These are phyloP conservation scores for Fusarium sp. DNA, from an alignment of 2,329 filamentous ascomycete genomes.

Conservation along the genomic window DNA sequence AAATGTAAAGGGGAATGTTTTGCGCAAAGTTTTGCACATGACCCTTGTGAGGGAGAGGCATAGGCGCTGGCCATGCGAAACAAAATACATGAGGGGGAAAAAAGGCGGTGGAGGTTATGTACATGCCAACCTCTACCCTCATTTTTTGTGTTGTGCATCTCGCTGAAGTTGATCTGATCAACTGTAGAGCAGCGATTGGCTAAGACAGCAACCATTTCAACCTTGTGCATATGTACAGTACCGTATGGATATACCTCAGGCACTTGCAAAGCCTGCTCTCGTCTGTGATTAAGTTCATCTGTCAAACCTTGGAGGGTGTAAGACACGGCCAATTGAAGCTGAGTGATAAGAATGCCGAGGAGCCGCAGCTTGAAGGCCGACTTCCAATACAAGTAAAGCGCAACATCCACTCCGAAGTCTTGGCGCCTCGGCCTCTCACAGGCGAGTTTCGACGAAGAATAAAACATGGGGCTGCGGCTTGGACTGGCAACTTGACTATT, in stretches of 20 bases:
- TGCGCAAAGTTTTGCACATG: constrained; percentile 35
- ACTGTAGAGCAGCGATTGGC: constrained; percentile 24
- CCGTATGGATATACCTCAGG: constrained; percentile 31
- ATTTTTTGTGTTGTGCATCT: constrained; percentile 30
- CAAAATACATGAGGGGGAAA: constrained; percentile 11
- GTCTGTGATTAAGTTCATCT: constrained; percentile 14
- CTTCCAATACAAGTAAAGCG: constrained; percentile 42
- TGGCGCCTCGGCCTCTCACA: constrained; percentile 18
- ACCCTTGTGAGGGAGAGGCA: background rate
- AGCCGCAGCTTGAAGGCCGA: constrained; percentile 41
- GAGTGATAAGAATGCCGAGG: constrained; percentile 39
- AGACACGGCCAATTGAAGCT: constrained; percentile 22
- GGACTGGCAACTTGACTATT: background rate
- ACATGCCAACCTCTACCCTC: constrained; percentile 16
- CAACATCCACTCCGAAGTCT: constrained; percentile 26
- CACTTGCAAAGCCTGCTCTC: constrained; percentile 4
- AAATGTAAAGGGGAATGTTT: constrained; percentile 14
- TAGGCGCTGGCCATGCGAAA: constrained; percentile 30
- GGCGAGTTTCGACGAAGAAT: background rate
- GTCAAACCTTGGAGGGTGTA: constrained; percentile 20
- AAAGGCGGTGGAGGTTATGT: constrained; percentile 39
- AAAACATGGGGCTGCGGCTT: constrained; percentile 4
- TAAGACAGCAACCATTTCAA: background rate
- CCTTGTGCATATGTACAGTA: background rate
- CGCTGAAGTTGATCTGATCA: constrained; percentile 16